A percentile compares a stretch with the other conserved stretches of the same genome.
Evolutionary conservation across 306 rosid species (phyloP).

Genomic region (Inga laurina): DNA sequence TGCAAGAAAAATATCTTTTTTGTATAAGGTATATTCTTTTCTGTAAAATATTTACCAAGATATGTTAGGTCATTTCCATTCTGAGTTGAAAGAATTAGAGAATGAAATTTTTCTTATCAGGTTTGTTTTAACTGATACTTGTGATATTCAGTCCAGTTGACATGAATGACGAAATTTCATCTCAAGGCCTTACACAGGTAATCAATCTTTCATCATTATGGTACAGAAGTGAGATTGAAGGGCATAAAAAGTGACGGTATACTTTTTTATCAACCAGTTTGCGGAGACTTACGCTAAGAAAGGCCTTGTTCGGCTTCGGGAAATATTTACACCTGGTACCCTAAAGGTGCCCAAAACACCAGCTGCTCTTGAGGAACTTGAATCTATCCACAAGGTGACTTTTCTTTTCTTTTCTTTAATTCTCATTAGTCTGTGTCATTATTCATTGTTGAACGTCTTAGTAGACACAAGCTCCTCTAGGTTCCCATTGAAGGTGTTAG

Average conservation of each 20-base stretch:
- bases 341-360: slow-evolving; percentile 76
- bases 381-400: slow-evolving; percentile 90
- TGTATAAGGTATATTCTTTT: slow-evolving; percentile 64
- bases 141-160: slow-evolving; percentile 82
- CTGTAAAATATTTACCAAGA: slow-evolving; percentile 16
- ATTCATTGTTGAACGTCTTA: neutral
- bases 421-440: neutral
- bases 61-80: slow-evolving; percentile 21
- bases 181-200: slow-evolving; percentile 92
- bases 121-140: slow-evolving; percentile 29
- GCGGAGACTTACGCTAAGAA: slow-evolving; percentile 71
- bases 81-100: slow-evolving; percentile 25
- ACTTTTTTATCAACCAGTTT: slow-evolving; percentile 57
- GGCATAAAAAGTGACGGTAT: slow-evolving; percentile 19
- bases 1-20: slow-evolving; percentile 86
- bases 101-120: slow-evolving; percentile 2
- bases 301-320: slow-evolving; percentile 84
- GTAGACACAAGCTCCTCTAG: neutral
- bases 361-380: slow-evolving; percentile 80
- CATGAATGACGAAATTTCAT: slow-evolving; percentile 75
- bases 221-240: slow-evolving; percentile 29
- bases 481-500: neutral
- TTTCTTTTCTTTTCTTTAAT: neutral
- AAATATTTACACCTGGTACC: slow-evolving; percentile 84
- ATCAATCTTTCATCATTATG: slow-evolving; percentile 26